A percentile compares a stretch with the other conserved stretches of the same genome.
Evolutionary conservation across 1,284 basidiomycete species (phyloP).

Genomic region (Moniliella sp.): DNA sequence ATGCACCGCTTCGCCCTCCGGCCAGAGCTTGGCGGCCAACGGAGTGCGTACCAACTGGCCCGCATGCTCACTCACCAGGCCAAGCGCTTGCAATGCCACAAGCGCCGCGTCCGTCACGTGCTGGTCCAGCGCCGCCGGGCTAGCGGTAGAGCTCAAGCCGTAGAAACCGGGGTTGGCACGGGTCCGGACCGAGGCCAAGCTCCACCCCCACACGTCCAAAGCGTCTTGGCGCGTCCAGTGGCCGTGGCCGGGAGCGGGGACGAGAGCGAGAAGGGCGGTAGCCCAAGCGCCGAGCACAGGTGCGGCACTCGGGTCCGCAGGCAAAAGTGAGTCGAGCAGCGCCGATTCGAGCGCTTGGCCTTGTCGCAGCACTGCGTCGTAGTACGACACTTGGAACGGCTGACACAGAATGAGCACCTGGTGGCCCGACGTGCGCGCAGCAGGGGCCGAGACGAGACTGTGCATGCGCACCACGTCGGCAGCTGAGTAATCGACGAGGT

Average conservation of each 20-base stretch:
- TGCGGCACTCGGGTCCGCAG: too few species aligned
- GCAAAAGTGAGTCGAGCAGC: constrained; percentile 42
- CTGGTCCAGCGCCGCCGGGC: too few species aligned
- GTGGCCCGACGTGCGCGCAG: not conserved
- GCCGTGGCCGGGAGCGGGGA: not conserved
- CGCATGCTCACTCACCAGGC: too few species aligned
- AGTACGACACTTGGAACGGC: constrained; percentile 63
- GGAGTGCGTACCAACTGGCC: too few species aligned
- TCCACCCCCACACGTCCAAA: constrained; percentile 60
- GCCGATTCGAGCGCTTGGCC: constrained; percentile 73
- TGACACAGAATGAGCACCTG: constrained; percentile 51
- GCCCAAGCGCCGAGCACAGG: constrained; percentile 5
- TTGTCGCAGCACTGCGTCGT: constrained; percentile 54
- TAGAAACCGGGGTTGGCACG: constrained; percentile 71
- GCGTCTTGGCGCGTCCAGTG: constrained; percentile 10
- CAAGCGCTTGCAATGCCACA: too few species aligned
- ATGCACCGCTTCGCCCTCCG: too few species aligned
- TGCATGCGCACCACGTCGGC: constrained; percentile 77
- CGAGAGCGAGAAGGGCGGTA: constrained; percentile 8
- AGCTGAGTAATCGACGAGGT: constrained; percentile 52
- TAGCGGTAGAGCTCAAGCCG: too few species aligned
- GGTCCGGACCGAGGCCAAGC: constrained; percentile 54
- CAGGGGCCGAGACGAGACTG: constrained; percentile 45
- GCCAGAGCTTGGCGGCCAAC: too few species aligned
- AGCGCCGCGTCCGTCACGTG: too few species aligned